These are phyloP conservation scores for Incumbomyces delicatus DNA, from an alignment of 2,329 filamentous ascomycete genomes.

Conservation along the genomic window DNA sequence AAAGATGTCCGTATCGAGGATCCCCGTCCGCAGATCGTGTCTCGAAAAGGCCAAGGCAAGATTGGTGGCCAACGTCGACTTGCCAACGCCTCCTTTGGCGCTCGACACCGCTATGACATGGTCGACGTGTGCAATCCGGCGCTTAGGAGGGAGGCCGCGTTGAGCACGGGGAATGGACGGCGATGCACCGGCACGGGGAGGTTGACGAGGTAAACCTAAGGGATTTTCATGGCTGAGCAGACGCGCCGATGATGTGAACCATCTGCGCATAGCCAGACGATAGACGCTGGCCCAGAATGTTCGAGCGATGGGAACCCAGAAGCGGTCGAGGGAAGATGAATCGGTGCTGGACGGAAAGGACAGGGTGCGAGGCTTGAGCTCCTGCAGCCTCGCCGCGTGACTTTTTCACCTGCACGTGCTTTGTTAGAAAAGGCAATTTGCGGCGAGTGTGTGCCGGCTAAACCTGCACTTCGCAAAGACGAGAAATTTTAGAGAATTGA, in stretches of 20 bases:
- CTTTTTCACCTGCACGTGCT: background rate
- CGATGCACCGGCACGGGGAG: constrained; percentile 32
- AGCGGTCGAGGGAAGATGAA: no score
- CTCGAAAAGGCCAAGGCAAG: constrained; percentile 78
- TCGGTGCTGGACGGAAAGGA: no score
- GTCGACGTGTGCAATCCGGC: constrained; percentile 70
- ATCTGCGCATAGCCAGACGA: constrained; percentile 18
- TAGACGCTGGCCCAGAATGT: background rate
- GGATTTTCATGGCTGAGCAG: constrained; percentile 67
- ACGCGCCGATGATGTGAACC: constrained; percentile 19
- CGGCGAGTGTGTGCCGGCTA: constrained; percentile 10
- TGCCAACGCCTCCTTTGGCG: constrained; percentile 95
- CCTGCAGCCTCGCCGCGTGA: no score
- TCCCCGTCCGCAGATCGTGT: constrained; percentile 69
- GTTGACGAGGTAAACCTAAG: constrained; percentile 67
- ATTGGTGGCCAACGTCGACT: constrained; percentile 85
- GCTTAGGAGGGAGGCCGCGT: constrained; percentile 68
- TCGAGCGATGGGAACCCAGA: background rate
- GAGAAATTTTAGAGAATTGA: constrained; percentile 2
- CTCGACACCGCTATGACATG: constrained; percentile 97
- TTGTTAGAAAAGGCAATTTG: constrained; percentile 11
- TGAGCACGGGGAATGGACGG: constrained; percentile 64
- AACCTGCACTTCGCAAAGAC: no score
- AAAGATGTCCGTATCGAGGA: constrained; percentile 94
- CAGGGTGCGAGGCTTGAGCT: no score